Conservation (phyloP, 495 filamentous ascomycete genomes). For the Hypoxylon rickii region DNA sequence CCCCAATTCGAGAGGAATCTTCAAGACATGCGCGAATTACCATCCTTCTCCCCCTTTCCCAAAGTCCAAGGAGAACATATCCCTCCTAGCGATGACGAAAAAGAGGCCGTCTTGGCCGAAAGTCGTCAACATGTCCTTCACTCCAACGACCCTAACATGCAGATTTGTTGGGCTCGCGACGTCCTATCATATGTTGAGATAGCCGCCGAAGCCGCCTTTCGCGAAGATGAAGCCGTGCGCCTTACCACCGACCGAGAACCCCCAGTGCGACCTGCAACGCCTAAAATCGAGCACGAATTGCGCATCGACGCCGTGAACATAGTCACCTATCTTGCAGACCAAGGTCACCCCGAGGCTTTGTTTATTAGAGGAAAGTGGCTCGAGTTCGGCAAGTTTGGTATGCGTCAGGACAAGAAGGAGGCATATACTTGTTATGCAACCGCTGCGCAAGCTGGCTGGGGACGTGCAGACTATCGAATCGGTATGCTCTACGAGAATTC, state of each 20-base stretch:
- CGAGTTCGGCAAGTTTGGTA: slow-evolving; percentile 95
- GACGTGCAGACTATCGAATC: slow-evolving; percentile 94
- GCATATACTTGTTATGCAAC: slow-evolving; percentile 83
- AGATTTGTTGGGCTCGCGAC: slow-evolving; percentile 95
- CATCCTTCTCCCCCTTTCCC: slow-evolving; percentile 91
- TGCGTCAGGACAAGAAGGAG: slow-evolving; percentile 87
- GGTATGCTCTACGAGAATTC: slow-evolving; percentile 97
- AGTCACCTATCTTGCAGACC: slow-evolving; percentile 83
- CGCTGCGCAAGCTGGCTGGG: slow-evolving; percentile 88
- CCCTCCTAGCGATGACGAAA: slow-evolving; percentile 91
- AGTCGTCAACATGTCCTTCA: slow-evolving; percentile 83
- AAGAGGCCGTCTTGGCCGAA: slow-evolving; percentile 82
- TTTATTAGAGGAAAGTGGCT: slow-evolving; percentile 97
- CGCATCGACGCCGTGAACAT: slow-evolving; percentile 89
- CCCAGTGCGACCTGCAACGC: slow-evolving; percentile 72
- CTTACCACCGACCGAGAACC: slow-evolving; percentile 59
- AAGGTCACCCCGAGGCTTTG: slow-evolving; percentile 90
- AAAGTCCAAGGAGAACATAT: slow-evolving; percentile 86
- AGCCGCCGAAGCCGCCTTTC: slow-evolving; percentile 67
- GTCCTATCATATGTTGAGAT: slow-evolving; percentile 87
- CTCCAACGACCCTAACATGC: slow-evolving; percentile 95
- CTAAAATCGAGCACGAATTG: slow-evolving; percentile 84
- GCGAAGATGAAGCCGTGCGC: slow-evolving; percentile 45
- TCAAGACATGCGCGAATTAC: slow-evolving; percentile 58
- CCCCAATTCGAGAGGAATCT: slow-evolving; percentile 33